Evolutionary conservation across 495 filamentous ascomycete genomes (phyloP), one percentile per base, ranked within the genome.

Genomic region (Penicillium daleae): DNA sequence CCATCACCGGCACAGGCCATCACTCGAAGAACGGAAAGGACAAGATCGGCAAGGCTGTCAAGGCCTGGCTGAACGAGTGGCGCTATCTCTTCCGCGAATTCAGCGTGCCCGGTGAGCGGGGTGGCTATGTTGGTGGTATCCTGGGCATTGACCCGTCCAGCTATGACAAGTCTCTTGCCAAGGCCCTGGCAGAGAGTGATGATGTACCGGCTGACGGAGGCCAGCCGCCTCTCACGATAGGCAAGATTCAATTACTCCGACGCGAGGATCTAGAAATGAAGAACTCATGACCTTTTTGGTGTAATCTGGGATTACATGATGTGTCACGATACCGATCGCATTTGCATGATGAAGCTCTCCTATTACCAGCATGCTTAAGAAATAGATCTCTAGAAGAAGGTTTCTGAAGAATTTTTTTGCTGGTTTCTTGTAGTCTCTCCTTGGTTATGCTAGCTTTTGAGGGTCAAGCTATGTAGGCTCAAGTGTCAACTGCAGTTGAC

Each of bases 1-100:
- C 92, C 50, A 98, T 98, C 69, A 97, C 92, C 4, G 95, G 95
- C 60, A 97, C 95, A 7, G 94, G 94, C 10, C 96, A 99, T 68
- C 96, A 98, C 72, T 96, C 92, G 66, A 98, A 98, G 81, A 95
- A 96, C 70, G 95, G 95, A 65, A 98, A 97, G 75, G 96, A 99
- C 73, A 99, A 99, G 76, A 90, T 99, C 31, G 94, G 94, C 62
- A 97, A 97, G 79, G 92, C 93, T 8, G 86, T 99, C 64, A 88
- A 94, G 56, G 83, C 80, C 46, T 99, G 96, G 78, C 80, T 99
- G 27, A 94, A 94, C 67, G 94, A 98, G 68, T 97, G 93, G 93
- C 88, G 90, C 61, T 98, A 97, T 66, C 89, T 93, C 0, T 99
- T 92, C 74, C 89, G 93, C 39, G 96, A 99, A 76, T 99, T 99